Conservation (phyloP, 305 asterid genomes). For the Fraxinus ornus region DNA sequence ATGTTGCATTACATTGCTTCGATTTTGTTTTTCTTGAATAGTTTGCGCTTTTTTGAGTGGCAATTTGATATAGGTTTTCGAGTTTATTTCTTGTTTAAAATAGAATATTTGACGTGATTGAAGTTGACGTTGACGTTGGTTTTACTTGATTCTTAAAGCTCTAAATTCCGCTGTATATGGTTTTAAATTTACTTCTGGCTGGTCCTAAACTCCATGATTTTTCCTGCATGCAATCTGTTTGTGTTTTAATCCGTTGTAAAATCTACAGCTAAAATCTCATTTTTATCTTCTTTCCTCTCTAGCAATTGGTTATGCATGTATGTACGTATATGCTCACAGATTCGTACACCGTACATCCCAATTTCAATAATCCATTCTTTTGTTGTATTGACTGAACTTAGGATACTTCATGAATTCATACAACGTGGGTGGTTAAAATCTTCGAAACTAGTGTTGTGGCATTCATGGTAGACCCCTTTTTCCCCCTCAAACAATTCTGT, state of each 20-base stretch:
- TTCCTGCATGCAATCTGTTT: slow-evolving; percentile 52
- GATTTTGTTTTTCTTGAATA: slow-evolving; percentile 6
- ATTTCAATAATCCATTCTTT: slow-evolving; percentile 5
- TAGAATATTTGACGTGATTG: slow-evolving; percentile 4
- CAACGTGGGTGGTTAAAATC: slow-evolving; percentile 24
- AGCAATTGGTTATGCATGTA: no score
- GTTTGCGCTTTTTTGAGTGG: slow-evolving; percentile 16
- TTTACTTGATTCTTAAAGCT: not conserved
- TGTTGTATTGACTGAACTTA: slow-evolving; percentile 29
- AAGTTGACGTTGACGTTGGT: slow-evolving; percentile 8
- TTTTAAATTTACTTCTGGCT: not conserved
- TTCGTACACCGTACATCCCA: not conserved
- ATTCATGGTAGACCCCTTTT: slow-evolving; percentile 45
- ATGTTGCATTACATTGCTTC: slow-evolving; percentile 8
- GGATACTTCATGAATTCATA: slow-evolving; percentile 22
- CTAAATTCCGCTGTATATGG: not conserved
- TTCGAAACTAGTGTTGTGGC: slow-evolving; percentile 16
- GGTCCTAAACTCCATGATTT: not conserved
- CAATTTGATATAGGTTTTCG: slow-evolving; percentile 28
- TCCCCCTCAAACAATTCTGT: slow-evolving; percentile 32
- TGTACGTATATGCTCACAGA: not conserved
- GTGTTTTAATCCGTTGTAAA: slow-evolving; percentile 20
- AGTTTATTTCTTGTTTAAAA: not conserved
- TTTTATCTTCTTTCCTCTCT: not conserved
- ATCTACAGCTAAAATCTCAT: not conserved